Percentiles rank a stretch among this genome's conserved stretches.
Evolutionary conservation across 108 stramenopile species (phyloP).

Genomic region (Aureococcus anophagefferens): DNA sequence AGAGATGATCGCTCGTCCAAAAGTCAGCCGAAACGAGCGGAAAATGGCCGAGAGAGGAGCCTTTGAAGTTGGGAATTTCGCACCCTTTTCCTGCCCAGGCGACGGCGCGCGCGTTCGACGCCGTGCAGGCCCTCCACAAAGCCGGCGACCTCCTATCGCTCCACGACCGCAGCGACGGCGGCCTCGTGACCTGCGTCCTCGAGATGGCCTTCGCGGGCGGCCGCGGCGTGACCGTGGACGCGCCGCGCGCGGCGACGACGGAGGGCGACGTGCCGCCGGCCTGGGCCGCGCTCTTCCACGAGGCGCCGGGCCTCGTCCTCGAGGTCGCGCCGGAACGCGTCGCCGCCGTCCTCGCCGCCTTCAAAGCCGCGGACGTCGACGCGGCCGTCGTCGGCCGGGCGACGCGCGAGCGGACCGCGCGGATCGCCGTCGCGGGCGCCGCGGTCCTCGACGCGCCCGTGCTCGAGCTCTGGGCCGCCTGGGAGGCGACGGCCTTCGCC

Average conservation of each 20-base stretch:
- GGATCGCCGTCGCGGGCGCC: conserved; percentile 51
- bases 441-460: conserved; percentile 40
- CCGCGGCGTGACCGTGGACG: conserved; percentile 73
- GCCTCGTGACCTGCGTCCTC: conserved; percentile 69
- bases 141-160: conserved; percentile 67
- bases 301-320: conserved; percentile 88
- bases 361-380: conserved; percentile 54
- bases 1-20: too few relatives aligned
- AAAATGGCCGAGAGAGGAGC: too few relatives aligned
- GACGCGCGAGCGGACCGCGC: conserved; percentile 53
- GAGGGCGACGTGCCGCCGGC: conserved; percentile 26
- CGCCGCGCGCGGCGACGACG: conserved; percentile 31
- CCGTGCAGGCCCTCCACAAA: conserved; percentile 78
- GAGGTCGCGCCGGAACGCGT: conserved; percentile 58
- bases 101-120: conserved; percentile 74
- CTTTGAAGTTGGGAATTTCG: too few relatives aligned
- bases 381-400: conserved; percentile 67
- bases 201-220: conserved; percentile 99
- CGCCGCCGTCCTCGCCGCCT: conserved; percentile 55
- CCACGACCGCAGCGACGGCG: conserved; percentile 94
- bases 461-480: conserved; percentile 67
- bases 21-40: too few relatives aligned
- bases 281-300: conserved; percentile 70
- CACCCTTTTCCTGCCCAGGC: too few relatives aligned
- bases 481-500: conserved; percentile 94